Evolutionary conservation across 192 early-diverging fungal species (phyloP).

Genomic region (Coemansia sp.): DNA sequence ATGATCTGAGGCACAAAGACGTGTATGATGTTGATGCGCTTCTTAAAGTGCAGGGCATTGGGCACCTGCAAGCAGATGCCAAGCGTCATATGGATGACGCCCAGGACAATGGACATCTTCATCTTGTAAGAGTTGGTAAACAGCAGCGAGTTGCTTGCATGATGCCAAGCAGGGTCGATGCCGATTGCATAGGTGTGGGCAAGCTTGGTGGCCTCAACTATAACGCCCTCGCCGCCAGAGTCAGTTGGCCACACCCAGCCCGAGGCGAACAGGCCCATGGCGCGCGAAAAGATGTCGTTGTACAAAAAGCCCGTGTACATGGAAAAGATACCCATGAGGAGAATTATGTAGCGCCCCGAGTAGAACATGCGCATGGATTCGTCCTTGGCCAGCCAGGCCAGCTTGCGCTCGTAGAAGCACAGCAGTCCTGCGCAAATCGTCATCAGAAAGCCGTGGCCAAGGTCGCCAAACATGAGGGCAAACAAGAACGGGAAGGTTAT

Average conservation of each 20-base stretch:
- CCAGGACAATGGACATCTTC: constrained; percentile 97
- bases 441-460: constrained; percentile 93
- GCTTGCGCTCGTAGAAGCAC: constrained; percentile 74
- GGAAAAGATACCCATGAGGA: constrained; percentile 97
- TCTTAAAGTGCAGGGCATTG: constrained; percentile 89
- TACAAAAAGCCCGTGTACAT: constrained; percentile 97
- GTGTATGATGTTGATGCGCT: constrained; percentile 72
- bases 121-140: constrained; percentile 99
- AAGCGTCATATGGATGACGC: constrained; percentile 97
- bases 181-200: constrained; percentile 73
- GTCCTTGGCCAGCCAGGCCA: constrained; percentile 69
- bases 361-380: constrained; percentile 86
- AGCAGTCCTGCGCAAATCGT: constrained; percentile 73
- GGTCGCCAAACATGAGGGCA: constrained; percentile 99
- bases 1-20: constrained; percentile 94
- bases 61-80: constrained; percentile 85
- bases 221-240: constrained; percentile 57
- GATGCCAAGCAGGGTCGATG: constrained; percentile 93
- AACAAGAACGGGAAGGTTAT: constrained; percentile 99
- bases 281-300: constrained; percentile 95
- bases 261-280: constrained; percentile 68
- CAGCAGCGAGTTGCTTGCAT: constrained; percentile 87
- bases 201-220: constrained; percentile 62
- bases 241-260: constrained; percentile 74
- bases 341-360: constrained; percentile 94